Evolutionary conservation across 2,329 filamentous ascomycete species (phyloP), one percentile per base, ranked within the genome.

Genomic region (Colletotrichum camelliae): DNA sequence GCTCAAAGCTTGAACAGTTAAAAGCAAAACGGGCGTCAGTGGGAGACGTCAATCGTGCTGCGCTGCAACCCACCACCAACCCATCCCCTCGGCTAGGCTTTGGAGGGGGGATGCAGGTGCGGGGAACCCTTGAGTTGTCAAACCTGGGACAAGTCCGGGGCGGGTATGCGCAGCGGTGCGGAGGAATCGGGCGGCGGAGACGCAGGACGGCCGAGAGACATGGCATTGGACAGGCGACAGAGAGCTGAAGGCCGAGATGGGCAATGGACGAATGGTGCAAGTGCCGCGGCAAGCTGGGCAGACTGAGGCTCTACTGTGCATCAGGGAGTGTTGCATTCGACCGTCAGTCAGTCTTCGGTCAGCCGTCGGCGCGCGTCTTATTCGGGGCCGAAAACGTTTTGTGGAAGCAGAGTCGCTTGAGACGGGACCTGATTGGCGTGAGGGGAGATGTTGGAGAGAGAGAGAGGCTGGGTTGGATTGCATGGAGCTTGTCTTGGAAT

Each of bases 51-150:
- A 74, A 74, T 57, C n/a, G 43, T 58, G 48, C 57, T 74, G 68
- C 48, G 52, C 60, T 72, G 72, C 57, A 71, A 74, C 68, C 27
- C 35, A 70, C 60, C 35, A 35, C 55, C 21, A 31, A n/a, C 21
- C 67, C 60, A 9, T 21, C 29, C 21, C 12, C 7, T 21, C 24
- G 70, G 64, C 55, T 39, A 29, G 43, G 33, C n/a, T 48, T 48
- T 29, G 43, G 21, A 24, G 24, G 43, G 9, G 35, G 35, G 68
- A 67, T 72, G 68, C 72, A 72, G 68, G 48, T 72, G 72, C 72
- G 68, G 72, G 72, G 68, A 72, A 75, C 68, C 68, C 68, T 55
- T 71, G 67, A 18, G 48, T 66, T 74, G 72, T 74, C 72, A 74
- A 52, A 21, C 15, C 13, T 29, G 61, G 31, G 35, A 64, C 35